phyloP scores from a whole-genome alignment of 805 yeast genomes.

The Grigorovia yakushimaensis region DNA sequence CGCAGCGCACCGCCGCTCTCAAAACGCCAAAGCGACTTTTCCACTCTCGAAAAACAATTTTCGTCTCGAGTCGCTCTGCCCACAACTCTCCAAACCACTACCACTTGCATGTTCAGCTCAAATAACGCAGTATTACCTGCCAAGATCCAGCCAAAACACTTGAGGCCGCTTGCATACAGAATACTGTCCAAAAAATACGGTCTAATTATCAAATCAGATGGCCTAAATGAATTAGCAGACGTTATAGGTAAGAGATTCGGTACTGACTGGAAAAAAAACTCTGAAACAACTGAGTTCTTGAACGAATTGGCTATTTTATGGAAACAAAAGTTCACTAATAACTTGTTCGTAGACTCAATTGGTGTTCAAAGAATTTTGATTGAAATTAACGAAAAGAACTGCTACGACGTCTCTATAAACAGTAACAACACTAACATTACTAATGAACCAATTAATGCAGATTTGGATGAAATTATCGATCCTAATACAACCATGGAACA shows the following conservation, averaged over 20 bases:
- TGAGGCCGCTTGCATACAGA: slow-evolving; percentile 87
- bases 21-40: no score
- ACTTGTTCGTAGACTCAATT: slow-evolving; percentile 72
- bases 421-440: not conserved
- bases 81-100: not conserved
- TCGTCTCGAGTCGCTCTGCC: no score
- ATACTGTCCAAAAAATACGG: slow-evolving; percentile 88
- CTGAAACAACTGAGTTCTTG: slow-evolving; percentile 29
- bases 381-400: slow-evolving; percentile 37
- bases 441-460: not conserved
- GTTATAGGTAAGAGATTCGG: slow-evolving; percentile 72
- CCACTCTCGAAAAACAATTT: no score
- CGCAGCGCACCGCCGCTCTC: no score
- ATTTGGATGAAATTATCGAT: slow-evolving; percentile 2
- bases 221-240: slow-evolving; percentile 63
- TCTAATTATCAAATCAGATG: slow-evolving; percentile 78
- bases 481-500: not conserved
- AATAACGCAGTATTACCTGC: slow-evolving; percentile 50
- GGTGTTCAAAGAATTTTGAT: slow-evolving; percentile 54
- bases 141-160: slow-evolving; percentile 64
- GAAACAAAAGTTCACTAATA: slow-evolving; percentile 77
- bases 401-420: not conserved
- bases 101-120: no score
- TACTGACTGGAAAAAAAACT: slow-evolving; percentile 59
- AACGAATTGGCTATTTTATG: slow-evolving; percentile 75